Evolutionary conservation across 2,329 filamentous ascomycete genomes (phyloP), one percentile per base, ranked within the genome.

Genomic region (Penicillium digitatum): DNA sequence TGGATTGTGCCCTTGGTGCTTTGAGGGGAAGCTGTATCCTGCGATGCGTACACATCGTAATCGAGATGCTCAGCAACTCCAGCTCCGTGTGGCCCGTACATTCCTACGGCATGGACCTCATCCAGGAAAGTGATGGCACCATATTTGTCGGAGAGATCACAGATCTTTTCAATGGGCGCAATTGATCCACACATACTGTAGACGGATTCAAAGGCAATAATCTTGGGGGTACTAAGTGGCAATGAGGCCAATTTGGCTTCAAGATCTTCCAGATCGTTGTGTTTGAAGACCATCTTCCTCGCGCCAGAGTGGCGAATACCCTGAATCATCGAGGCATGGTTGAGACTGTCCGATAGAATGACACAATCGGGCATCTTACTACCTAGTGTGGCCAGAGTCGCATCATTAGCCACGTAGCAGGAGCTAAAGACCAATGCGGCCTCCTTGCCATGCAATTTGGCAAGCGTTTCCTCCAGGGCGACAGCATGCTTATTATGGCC

Each of bases 171-270:
- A 65, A 99, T 99, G 0, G 94, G 94, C 0, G 91, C 94, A 71
- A 99, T 90, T 16, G 91, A 96, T 60, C 94, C 94, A 71, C 94
- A 99, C 94, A 99, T 99, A 79, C 91, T 96, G 78, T 99, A 99
- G 3, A 99, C 94, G 29, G 91, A 96, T 77, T 99, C 94, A 62
- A 97, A 99, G 2, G 94, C 94, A 62, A 99, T 99, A 63, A 99
- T 96, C 80, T 99, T 99, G 55, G 94, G 94, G 34, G 89, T 84
- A 57, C 94, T 82, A 1, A 88, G 78, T 0, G 93, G 91, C 39
- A 99, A 82, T 12, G 91, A 88, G 3, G 92, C 91, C 62, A 99
- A 81, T 77, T 99, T 97, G 48, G 85, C 85, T 78, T 99, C 94
- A 16, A 99, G 80, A 67, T 99, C 94, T 39, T 82, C 85, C n/a